Conservation (phyloP, 257 asterid species). For the Nicotiana attenuata region DNA sequence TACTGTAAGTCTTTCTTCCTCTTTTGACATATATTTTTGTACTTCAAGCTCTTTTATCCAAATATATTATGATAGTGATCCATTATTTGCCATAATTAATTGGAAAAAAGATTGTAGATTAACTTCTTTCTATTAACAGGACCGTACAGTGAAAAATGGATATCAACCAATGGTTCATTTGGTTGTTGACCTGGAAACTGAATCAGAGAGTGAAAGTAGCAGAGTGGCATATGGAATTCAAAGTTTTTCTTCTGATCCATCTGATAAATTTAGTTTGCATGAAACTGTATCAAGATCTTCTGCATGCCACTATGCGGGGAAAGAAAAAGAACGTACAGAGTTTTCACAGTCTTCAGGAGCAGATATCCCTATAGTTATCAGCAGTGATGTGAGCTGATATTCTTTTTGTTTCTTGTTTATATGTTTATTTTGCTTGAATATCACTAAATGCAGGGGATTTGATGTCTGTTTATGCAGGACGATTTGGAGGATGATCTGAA, state of each 20-base stretch:
- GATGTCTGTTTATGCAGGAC: constrained; percentile 7
- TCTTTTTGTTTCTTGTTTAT: constrained; percentile 1
- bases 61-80: not conserved
- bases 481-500: constrained; percentile 6
- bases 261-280: not conserved
- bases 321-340: not conserved
- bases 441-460: not conserved
- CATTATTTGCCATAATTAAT: not conserved
- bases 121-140: constrained; percentile 1
- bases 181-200: constrained; percentile 5
- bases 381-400: constrained; percentile 15
- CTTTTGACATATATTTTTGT: not conserved
- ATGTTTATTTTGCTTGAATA: not conserved
- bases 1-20: constrained; percentile 8
- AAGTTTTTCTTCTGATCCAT: not conserved
- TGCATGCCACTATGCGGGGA: not conserved
- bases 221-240: not conserved
- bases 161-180: constrained; percentile 1
- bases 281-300: constrained; percentile 5
- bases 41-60: not conserved
- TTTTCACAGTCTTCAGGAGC: not conserved
- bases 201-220: not conserved
- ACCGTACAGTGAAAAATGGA: not conserved
- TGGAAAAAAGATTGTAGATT: not conserved
- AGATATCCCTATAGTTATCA: not conserved